These are phyloP conservation scores for Mikania micrantha DNA, from an alignment of 129 eudicot genomes.

Conservation along the genomic window DNA sequence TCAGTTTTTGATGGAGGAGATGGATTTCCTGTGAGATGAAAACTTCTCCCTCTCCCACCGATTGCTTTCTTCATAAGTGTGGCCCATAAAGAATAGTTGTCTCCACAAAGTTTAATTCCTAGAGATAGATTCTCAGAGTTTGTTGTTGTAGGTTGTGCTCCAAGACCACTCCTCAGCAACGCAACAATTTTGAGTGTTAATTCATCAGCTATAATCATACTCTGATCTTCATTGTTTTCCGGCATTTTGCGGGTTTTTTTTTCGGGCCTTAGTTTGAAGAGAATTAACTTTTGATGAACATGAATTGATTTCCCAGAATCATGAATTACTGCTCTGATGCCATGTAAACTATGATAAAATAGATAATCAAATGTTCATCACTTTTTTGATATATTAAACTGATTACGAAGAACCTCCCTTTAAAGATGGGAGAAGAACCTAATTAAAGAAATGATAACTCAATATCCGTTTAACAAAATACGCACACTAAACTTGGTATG, in stretches of 20 bases:
- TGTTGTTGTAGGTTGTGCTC: neutral
- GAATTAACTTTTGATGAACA: neutral
- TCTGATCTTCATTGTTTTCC: neutral
- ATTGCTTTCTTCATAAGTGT: slow-evolving; percentile 12
- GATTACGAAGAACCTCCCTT: no score
- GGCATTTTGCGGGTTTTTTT: neutral
- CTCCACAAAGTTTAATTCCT: neutral
- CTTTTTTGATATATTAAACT: no score
- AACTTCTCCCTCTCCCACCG: neutral
- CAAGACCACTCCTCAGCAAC: neutral
- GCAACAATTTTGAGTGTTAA: neutral
- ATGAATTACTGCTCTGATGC: neutral
- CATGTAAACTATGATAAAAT: no score
- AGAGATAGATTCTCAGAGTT: neutral
- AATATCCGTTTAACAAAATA: no score
- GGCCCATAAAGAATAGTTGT: slow-evolving; percentile 2
- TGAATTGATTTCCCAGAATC: neutral
- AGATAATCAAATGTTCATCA: no score
- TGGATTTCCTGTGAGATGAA: no score
- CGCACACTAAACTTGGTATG: no score
- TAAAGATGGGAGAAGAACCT: no score
- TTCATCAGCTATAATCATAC: neutral
- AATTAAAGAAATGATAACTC: no score
- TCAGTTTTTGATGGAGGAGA: slow-evolving; percentile 5
- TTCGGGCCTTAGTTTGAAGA: neutral